These are phyloP conservation scores for Microthyrium microscopicum DNA, from an alignment of 2,329 filamentous ascomycete species.

Conservation along the genomic window DNA sequence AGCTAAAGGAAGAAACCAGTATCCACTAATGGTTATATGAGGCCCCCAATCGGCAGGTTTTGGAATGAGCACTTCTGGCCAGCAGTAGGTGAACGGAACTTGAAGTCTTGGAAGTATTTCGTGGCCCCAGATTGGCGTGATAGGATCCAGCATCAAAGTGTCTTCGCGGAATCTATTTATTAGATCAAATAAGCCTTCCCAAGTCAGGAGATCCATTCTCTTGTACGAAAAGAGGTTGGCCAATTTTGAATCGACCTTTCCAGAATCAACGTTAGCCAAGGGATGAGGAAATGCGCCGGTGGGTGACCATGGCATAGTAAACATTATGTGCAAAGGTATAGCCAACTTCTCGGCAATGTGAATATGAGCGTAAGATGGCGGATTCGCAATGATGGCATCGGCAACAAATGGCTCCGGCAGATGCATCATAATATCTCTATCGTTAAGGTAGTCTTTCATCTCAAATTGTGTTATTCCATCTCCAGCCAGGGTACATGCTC, in stretches of 20 bases:
- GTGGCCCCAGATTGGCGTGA: constrained; percentile 52
- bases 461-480: constrained; percentile 8
- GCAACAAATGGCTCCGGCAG: constrained; percentile 29
- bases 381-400: constrained; percentile 38
- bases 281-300: constrained; percentile 93
- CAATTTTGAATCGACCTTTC: constrained; percentile 62
- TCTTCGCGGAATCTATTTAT: constrained; percentile 86
- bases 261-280: constrained; percentile 80
- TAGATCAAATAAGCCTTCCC: constrained; percentile 49
- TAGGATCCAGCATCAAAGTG: constrained; percentile 49
- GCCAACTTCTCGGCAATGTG: constrained; percentile 86
- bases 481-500: constrained; percentile 13
- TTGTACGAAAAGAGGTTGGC: constrained; percentile 90
- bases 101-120: constrained; percentile 84
- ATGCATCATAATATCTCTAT: not conserved
- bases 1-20: constrained; percentile 84
- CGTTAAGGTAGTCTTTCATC: not conserved
- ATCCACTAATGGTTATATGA: constrained; percentile 93
- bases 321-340: constrained; percentile 92
- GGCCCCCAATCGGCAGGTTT: constrained; percentile 88
- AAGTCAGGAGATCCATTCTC: constrained; percentile 32
- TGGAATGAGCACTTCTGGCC: constrained; percentile 78
- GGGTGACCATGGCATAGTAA: constrained; percentile 98
- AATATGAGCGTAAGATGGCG: constrained; percentile 44
- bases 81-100: constrained; percentile 94